Evolutionary conservation across 1,139 yeast genomes (phyloP).

Genomic region (Hemisphaericaspora subhashii): DNA sequence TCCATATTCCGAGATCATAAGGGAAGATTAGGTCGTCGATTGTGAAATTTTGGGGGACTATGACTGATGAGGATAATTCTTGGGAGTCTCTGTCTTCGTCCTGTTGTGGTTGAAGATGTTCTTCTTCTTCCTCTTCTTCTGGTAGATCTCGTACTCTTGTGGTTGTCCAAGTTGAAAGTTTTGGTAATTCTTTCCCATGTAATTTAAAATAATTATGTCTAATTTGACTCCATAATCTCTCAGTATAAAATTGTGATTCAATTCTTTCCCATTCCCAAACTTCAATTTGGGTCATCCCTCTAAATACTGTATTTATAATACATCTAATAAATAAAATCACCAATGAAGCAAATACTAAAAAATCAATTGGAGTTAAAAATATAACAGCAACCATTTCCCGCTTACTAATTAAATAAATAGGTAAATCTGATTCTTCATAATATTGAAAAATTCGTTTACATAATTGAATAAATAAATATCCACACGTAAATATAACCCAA

Average conservation of each 20-base stretch:
- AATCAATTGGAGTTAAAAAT: conserved; percentile 53
- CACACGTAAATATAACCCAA: conserved; percentile 64
- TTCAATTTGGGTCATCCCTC: conserved; percentile 91
- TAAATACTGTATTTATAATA: conserved; percentile 49
- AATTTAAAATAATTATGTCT: conserved; percentile 44
- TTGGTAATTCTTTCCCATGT: conserved; percentile 47
- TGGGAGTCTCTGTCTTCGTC: conserved; percentile 2
- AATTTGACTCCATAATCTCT: conserved; percentile 52
- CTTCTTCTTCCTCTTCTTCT: conserved; percentile 10
- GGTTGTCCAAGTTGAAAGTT: conserved; percentile 48
- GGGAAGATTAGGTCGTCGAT: conserved; percentile 73
- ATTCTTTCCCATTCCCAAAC: conserved; percentile 88
- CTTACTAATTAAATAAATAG: conserved; percentile 57
- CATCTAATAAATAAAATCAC: conserved; percentile 62
- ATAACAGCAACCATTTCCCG: conserved; percentile 58
- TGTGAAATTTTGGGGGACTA: conserved; percentile 40
- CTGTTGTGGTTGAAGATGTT: conserved; percentile 9
- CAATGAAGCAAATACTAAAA: conserved; percentile 61
- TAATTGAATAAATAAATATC: conserved; percentile 47
- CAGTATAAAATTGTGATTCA: conserved; percentile 59
- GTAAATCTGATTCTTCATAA: conserved; percentile 56
- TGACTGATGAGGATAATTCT: conserved; percentile 3
- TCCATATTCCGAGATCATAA: conserved; percentile 67
- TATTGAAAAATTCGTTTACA: conserved; percentile 40
- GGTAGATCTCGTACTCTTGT: conserved; percentile 16